Evolutionary conservation across 1,284 basidiomycete genomes (phyloP).

Genomic region (Porodaedalea pini): DNA sequence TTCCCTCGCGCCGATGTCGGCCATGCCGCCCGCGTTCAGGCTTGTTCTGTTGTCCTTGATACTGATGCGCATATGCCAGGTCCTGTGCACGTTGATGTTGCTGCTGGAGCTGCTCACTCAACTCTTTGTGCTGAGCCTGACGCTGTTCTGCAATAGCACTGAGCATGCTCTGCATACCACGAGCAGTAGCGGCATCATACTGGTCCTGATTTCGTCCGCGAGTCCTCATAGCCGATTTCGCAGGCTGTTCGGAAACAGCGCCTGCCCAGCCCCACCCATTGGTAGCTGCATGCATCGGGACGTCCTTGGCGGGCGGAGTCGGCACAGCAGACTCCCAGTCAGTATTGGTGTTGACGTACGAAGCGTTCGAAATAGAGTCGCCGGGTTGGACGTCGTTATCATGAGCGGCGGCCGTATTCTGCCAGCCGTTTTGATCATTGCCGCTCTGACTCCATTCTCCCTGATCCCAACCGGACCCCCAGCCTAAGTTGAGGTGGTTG

Average conservation of each 20-base stretch:
- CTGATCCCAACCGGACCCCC: neutral
- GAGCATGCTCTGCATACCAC: slow-evolving; percentile 9
- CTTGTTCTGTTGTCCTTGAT: neutral
- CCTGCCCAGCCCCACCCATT: neutral
- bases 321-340: neutral
- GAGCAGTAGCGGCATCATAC: neutral
- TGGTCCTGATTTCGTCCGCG: neutral
- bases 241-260: neutral
- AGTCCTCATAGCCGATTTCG: neutral
- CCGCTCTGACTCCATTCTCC: neutral
- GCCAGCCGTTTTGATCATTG: neutral
- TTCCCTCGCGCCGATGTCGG: neutral
- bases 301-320: neutral
- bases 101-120: neutral
- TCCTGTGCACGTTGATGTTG: neutral
- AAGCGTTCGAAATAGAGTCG: slow-evolving; percentile 10
- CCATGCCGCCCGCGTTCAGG: neutral
- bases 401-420: neutral
- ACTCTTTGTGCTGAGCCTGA: slow-evolving; percentile 3
- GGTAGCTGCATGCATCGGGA: neutral
- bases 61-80: neutral
- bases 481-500: neutral
- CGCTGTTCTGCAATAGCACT: slow-evolving; percentile 10
- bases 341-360: neutral
- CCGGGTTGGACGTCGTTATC: slow-evolving; percentile 4